Base-by-base conservation (phyloP, 2,329 filamentous ascomycete species). In the Cladosporium sp. region DNA sequence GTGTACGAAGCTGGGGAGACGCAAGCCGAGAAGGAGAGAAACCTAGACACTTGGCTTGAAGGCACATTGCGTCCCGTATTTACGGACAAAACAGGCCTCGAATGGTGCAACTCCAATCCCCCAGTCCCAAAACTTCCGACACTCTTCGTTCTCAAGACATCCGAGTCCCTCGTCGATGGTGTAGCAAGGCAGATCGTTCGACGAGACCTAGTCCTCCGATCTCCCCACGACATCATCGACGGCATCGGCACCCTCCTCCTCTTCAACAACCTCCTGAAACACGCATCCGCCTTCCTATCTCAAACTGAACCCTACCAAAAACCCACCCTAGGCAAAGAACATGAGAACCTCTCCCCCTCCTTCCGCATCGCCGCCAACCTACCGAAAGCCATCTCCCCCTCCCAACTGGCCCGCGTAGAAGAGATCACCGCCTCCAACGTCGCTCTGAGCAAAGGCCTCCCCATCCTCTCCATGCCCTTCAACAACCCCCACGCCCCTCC, bases 231-330 rank as follows among this genome's bases (percentile, higher is more conserved):
- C 12, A 40, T 47, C 36, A 47, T 47, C 36, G 44, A 47, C 29
- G 44, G 44, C 7, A 47, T 47, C 17, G 44, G 44, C 7, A 47
- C 44, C 6, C 36, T 47, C 15, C 13, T 40, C 20, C 44, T 47
- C 22, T 47, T 47, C 44, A 32, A 47, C 36, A 47, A 47, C 36
- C n/a, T 47, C 17, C 17, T 47, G 7, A 47, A 47, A 27, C 44
- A 30, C 18, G 15, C 44, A 18, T 47, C 34, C 8, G 22, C 38
- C 3, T 34, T 36, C 2, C 38, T 29, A 15, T 39, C 34, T 3
- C 32, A 36, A n/a, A 30, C 15, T 12, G 12, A 9, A 11, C 20
- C 13, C 18, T 36, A 29, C 11, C 7, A 18, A 22, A 22, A 17
- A 12, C 44, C 36, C 1, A 15, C 34, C 2, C 38, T 36, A 17